Evolutionary conservation across 129 eudicot genomes (phyloP), one percentile per base, ranked within the genome.

Genomic region (Tagetes erecta): DNA sequence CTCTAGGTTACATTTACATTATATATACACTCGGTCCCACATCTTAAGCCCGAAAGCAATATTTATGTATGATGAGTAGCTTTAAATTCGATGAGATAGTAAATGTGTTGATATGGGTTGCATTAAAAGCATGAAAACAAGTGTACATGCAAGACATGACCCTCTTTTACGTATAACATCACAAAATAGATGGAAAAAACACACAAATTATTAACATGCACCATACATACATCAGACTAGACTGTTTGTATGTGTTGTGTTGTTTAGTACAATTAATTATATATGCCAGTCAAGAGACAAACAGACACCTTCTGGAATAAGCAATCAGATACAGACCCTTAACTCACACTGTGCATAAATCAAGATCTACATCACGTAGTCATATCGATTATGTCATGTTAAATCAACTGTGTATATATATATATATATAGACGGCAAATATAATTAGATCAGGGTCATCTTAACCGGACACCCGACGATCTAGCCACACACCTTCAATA

Each of bases 231-330:
- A 67, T 44, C 66, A 47, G 27, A 20, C 27, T 4, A 31, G 58
- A 44, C 78, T 57, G 80, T 76, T 58, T 33, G 40, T 76, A 20
- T 58, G 30, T 75, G 5, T 59, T 58, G 27, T 20, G 27, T 20
- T 73, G 58, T 31, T 39, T 75, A n/a, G 40, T 13, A 52, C 49
- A 63, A 39, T 1, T 50, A 9, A 41, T 20, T 20, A 20, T 20
- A 20, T 20, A 20, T 20, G 39, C 50, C 27, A 39, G 49, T 36
- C 45, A 36, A 62, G 13, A 63, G 78, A 75, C 79, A 75, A 52
- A 45, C 35, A 75, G 79, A 75, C 79, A 75, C 64, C 79, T 75
- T 75, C 79, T 50, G 72, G 38, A 9, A 27, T 39, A 75, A 64
- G 79, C 63, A 46, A 75, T 75, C 72, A 75, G 79, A 38, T 64